Conservation (phyloP, 306 rosid species). For the Castanea crenata region DNA sequence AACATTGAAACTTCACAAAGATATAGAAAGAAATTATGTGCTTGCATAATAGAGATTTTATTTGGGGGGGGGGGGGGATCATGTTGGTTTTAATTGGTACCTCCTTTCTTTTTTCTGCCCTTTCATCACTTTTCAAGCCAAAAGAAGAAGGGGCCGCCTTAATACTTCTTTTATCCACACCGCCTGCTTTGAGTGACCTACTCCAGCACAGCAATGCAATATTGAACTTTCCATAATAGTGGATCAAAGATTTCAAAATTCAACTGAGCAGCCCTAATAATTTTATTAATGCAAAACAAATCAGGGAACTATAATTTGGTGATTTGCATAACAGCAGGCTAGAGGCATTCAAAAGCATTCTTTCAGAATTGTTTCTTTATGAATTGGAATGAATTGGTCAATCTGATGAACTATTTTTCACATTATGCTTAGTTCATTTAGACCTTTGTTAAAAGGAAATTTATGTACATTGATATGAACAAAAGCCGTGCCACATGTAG, state of each 20-base stretch:
- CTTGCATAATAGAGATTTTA: background rate
- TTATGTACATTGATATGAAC: background rate
- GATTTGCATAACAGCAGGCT: background rate
- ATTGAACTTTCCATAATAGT: background rate
- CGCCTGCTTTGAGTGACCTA: slow-evolving; percentile 58
- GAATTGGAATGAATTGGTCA: background rate
- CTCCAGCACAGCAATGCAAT: slow-evolving; percentile 7
- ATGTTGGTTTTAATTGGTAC: slow-evolving; percentile 26
- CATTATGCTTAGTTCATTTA: background rate
- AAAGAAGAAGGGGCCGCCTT: slow-evolving; percentile 35
- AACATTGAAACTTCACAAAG: background rate
- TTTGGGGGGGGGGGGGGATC: background rate
- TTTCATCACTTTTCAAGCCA: slow-evolving; percentile 45
- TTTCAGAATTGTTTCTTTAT: background rate
- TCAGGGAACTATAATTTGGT: background rate
- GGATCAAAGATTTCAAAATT: background rate
- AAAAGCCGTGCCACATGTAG: background rate
- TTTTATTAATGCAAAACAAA: slow-evolving; percentile 11
- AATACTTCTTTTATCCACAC: slow-evolving; percentile 45
- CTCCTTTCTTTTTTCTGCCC: slow-evolving; percentile 55
- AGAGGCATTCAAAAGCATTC: background rate
- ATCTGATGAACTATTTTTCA: background rate
- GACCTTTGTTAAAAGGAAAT: background rate
- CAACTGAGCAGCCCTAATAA: background rate
- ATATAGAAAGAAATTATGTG: background rate